Base-by-base conservation (phyloP, 306 rosid genomes). In the Begonia fuchsioides region DNA sequence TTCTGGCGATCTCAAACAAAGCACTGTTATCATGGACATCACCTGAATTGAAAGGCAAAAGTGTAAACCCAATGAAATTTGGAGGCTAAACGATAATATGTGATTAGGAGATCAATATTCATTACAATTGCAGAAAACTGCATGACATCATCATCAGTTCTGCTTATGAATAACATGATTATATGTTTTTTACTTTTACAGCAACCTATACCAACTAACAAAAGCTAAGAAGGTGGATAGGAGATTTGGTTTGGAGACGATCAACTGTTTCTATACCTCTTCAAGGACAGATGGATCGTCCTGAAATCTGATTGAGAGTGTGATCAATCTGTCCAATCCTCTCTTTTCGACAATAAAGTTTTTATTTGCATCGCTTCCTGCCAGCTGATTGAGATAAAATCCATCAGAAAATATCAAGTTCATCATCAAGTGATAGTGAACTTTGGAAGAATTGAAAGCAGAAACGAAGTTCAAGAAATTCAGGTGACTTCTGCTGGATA, bases 331-430 rank as follows among this genome's bases (percentile, higher is more conserved):
- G 65, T 79, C 83, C 78, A 90, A 18, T 39, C 95, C 98, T 50
- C 73, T 67, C 55, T 77, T 80, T 68, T 79, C 94, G 49, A 84
- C 83, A 67, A 90, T 77, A 55, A 60, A 65, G 17, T 55, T 81
- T 61, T 90, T 90, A 65, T 90, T 90, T 16, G 72, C 2, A 38
- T 84, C 97, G 57, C 95, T 90, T 79, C 95, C 94, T 43, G 97
- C 95, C 75, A 90, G 69, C 97, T 84, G 57, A 72, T 63, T 57
- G 54, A 44, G 56, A 50, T 49, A 48, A 40, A 71, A 61, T 54
- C 61, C 38, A 69, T 54, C 11, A 79, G 57, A 51, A 32, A 55
- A 26, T 52, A 38, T 44, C 19, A 39, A 67, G 12, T 41, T 5
- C 45, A 10, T 41, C 6, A 41, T 10, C 12, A 41, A 41, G 45